Evolutionary conservation across 768 basidiomycete genomes (phyloP).

Genomic region (Leccinum olivaceopallidum): DNA sequence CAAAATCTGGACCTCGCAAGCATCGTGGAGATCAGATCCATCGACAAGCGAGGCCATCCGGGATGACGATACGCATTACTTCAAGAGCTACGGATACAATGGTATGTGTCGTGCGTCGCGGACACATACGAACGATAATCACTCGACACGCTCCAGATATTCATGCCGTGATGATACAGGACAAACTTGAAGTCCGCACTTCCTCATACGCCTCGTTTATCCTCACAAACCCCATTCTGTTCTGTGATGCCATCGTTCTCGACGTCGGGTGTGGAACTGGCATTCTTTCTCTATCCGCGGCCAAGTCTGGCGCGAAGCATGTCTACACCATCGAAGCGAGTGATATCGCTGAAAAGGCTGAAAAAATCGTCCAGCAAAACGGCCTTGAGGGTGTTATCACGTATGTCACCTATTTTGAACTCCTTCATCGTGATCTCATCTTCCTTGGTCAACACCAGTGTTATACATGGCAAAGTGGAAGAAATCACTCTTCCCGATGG

Average conservation of each 20-base stretch:
- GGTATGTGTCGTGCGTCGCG: constrained; percentile 45
- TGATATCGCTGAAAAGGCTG: constrained; percentile 74
- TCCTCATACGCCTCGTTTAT: constrained; percentile 93
- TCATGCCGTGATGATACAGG: constrained; percentile 95
- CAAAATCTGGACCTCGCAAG: constrained; percentile 49
- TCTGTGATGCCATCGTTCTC: constrained; percentile 83
- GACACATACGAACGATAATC: background rate
- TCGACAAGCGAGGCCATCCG: constrained; percentile 35
- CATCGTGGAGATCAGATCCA: constrained; percentile 41
- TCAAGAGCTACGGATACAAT: constrained; percentile 85
- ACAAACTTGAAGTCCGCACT: constrained; percentile 91
- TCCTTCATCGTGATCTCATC: constrained; percentile 4
- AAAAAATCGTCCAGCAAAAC: constrained; percentile 77
- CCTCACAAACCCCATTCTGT: constrained; percentile 74
- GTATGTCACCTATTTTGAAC: constrained; percentile 29
- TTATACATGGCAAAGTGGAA: constrained; percentile 90
- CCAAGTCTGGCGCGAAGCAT: constrained; percentile 82
- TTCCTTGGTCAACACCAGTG: constrained; percentile 39
- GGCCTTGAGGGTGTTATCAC: constrained; percentile 72
- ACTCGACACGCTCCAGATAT: constrained; percentile 56
- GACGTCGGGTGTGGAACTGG: constrained; percentile 98
- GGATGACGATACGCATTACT: constrained; percentile 95
- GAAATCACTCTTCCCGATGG: constrained; percentile 75
- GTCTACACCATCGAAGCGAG: constrained; percentile 94
- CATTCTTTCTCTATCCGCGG: constrained; percentile 88